Evolutionary conservation across 2,329 filamentous ascomycete genomes (phyloP).

Genomic region (Stemphylium lycopersici): DNA sequence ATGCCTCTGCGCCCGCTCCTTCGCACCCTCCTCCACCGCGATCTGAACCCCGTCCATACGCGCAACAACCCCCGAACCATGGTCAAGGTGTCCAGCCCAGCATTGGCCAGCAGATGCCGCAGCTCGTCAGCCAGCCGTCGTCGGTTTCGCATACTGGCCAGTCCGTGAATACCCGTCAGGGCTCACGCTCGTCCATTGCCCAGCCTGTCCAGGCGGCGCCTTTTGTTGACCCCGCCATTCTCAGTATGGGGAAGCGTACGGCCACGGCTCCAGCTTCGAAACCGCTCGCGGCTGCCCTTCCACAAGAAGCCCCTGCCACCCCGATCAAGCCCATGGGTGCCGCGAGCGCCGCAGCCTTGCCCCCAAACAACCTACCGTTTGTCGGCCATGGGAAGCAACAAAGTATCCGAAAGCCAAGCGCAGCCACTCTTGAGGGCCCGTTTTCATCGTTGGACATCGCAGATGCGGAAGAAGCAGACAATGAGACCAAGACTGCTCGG

Average conservation of each 20-base stretch:
- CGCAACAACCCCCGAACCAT: conserved; percentile 28
- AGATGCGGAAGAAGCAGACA: conserved; percentile 48
- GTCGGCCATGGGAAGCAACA: conserved; percentile 39
- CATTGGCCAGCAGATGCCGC: conserved; percentile 12
- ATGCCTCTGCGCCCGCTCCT: conserved; percentile 37
- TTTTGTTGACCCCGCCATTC: conserved; percentile 82
- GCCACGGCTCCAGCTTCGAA: conserved; percentile 28
- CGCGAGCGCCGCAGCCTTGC: conserved; percentile 43
- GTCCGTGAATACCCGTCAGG: conserved; percentile 3
- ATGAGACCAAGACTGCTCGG: conserved; percentile 38
- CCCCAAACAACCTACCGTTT: conserved; percentile 48
- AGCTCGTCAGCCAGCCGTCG: conserved; percentile 21
- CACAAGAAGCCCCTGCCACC: conserved; percentile 50
- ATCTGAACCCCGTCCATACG: conserved; percentile 22
- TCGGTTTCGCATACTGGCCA: conserved; percentile 11
- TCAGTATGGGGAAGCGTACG: conserved; percentile 65
- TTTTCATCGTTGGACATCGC: conserved; percentile 50
- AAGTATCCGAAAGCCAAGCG: conserved; percentile 43
- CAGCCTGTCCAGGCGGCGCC: conserved; percentile 36
- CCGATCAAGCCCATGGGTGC: conserved; percentile 51
- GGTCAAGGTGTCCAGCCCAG: conserved; percentile 14
- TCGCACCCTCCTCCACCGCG: conserved; percentile 24
- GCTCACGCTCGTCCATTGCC: conserved; percentile 24
- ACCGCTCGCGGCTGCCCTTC: conserved; percentile 28
- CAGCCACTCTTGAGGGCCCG: conserved; percentile 48